These are phyloP conservation scores for Tuber microsphaerosporum DNA, from an alignment of 495 filamentous ascomycete genomes.

Conservation along the genomic window DNA sequence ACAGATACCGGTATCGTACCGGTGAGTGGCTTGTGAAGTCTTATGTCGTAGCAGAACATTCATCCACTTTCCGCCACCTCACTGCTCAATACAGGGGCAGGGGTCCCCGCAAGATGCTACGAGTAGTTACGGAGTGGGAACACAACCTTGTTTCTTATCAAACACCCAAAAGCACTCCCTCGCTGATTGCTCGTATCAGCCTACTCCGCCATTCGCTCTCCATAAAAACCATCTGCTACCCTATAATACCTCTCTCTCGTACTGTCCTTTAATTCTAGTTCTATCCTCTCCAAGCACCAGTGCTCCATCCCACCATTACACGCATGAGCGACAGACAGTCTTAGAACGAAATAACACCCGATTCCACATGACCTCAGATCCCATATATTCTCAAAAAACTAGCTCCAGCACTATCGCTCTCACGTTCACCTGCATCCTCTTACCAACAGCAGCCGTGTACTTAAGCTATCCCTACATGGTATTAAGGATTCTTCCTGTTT, in stretches of 20 bases:
- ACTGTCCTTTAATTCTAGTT: background rate
- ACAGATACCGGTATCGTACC: too few species aligned
- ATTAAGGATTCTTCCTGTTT: background rate
- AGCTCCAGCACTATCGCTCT: background rate
- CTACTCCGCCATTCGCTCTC: background rate
- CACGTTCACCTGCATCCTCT: slow-evolving; percentile 9
- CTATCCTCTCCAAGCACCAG: background rate
- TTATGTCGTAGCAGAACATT: too few species aligned
- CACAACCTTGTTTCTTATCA: too few species aligned
- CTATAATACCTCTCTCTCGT: background rate
- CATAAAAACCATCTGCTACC: background rate
- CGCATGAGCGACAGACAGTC: background rate
- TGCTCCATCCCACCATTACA: background rate
- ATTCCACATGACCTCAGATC: background rate
- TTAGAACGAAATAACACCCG: background rate
- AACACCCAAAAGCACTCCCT: too few species aligned
- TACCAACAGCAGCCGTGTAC: slow-evolving; percentile 12
- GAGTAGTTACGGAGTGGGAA: too few species aligned
- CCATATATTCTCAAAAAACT: background rate
- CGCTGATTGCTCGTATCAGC: too few species aligned
- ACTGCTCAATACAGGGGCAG: too few species aligned
- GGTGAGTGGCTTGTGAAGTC: too few species aligned
- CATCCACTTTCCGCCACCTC: too few species aligned
- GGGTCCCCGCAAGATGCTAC: too few species aligned
- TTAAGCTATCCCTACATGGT: slow-evolving; percentile 27